phyloP scores from a whole-genome alignment of 495 filamentous ascomycete species.

The Neurospora sp. region DNA sequence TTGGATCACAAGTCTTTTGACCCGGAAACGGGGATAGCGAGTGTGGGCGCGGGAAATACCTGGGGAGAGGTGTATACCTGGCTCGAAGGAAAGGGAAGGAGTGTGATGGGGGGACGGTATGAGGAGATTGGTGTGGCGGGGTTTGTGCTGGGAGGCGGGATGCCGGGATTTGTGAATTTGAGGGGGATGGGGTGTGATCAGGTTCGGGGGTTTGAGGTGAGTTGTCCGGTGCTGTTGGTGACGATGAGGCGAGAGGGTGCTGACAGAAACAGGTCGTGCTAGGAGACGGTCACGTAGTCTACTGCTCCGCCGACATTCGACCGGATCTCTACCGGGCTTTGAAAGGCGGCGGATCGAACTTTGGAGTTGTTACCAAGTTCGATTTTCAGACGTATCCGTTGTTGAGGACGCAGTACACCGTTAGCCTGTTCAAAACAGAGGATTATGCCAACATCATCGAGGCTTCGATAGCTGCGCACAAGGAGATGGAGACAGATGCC shows the following conservation, averaged over 20 bases:
- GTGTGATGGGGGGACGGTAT: slow-evolving; percentile 44
- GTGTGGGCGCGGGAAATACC: neutral
- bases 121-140: slow-evolving; percentile 47
- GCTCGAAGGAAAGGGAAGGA: slow-evolving; percentile 32
- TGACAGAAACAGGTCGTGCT: slow-evolving; percentile 23
- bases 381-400: slow-evolving; percentile 5
- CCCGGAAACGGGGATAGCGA: neutral
- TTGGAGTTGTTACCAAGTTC: slow-evolving; percentile 52
- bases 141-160: slow-evolving; percentile 44
- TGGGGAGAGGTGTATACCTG: slow-evolving; percentile 33
- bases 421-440: slow-evolving; percentile 1
- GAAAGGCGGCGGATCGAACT: slow-evolving; percentile 50
- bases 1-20: neutral
- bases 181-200: slow-evolving; percentile 43
- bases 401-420: neutral
- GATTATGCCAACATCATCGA: slow-evolving; percentile 4
- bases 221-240: no score
- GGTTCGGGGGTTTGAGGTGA: slow-evolving; percentile 37
- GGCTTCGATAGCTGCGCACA: neutral
- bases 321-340: slow-evolving; percentile 43
- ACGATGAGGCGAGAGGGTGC: no score
- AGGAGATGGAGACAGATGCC: neutral
- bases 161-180: slow-evolving; percentile 36
- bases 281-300: slow-evolving; percentile 23
- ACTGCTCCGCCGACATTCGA: slow-evolving; percentile 20